These are phyloP conservation scores for Ochromonas danica DNA, from an alignment of 108 stramenopile species.

Conservation along the genomic window DNA sequence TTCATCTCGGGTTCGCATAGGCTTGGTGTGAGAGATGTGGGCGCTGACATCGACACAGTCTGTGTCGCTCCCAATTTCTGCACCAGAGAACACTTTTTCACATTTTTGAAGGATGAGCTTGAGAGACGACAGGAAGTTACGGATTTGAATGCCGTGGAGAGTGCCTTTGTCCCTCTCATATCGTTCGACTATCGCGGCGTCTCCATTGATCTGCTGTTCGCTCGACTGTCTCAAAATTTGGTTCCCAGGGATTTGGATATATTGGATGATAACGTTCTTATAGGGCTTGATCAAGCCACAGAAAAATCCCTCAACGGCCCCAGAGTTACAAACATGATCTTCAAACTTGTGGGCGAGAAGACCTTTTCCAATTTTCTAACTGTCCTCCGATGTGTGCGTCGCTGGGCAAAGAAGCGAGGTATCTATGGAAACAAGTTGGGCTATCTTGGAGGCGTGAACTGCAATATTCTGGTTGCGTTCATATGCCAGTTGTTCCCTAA, in stretches of 20 bases:
- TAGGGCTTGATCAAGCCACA: slow-evolving; percentile 80
- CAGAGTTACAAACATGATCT: slow-evolving; percentile 84
- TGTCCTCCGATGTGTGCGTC: slow-evolving; percentile 12
- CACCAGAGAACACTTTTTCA: slow-evolving; percentile 87
- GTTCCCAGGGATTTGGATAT: slow-evolving; percentile 81
- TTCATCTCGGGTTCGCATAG: slow-evolving; percentile 81
- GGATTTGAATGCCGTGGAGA: slow-evolving; percentile 46
- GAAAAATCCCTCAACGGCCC: slow-evolving; percentile 87
- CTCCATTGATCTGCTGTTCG: slow-evolving; percentile 93
- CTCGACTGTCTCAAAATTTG: slow-evolving; percentile 69
- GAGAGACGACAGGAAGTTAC: slow-evolving; percentile 60
- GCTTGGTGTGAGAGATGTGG: slow-evolving; percentile 89
- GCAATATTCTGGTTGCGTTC: slow-evolving; percentile 82
- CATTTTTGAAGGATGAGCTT: slow-evolving; percentile 74
- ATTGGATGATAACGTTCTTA: slow-evolving; percentile 78
- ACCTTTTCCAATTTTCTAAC: slow-evolving; percentile 12
- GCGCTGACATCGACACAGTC: slow-evolving; percentile 86
- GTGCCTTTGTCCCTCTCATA: slow-evolving; percentile 72
- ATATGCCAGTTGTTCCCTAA: slow-evolving; percentile 84
- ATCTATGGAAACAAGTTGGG: slow-evolving; percentile 91
- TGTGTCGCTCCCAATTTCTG: slow-evolving; percentile 81
- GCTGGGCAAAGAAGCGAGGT: slow-evolving; percentile 80
- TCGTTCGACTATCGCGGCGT: slow-evolving; percentile 96
- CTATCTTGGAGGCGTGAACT: slow-evolving; percentile 92
- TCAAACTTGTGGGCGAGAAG: slow-evolving; percentile 64